Percentiles rank a stretch among this genome's conserved stretches.
phyloP scores from a whole-genome alignment of 2,329 filamentous ascomycete genomes.

The Calycina herbarum region DNA sequence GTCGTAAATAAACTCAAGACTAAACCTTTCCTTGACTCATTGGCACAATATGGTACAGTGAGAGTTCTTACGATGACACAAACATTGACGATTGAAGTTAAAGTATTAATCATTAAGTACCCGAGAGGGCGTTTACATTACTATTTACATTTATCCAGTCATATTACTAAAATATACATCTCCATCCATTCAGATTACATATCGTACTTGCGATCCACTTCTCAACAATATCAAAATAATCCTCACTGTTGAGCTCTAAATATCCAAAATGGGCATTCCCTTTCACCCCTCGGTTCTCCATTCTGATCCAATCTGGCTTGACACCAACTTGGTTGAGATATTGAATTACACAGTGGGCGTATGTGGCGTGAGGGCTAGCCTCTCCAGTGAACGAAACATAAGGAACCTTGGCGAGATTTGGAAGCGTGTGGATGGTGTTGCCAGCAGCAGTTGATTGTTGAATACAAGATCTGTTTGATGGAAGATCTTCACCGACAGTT shows the following conservation, averaged over 20 bases:
- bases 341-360: constrained; percentile 1
- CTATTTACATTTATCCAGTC: not conserved
- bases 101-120: not conserved
- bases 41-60: no score
- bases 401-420: constrained; percentile 3
- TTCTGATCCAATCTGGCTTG: not conserved
- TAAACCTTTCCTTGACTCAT: no score
- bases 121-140: not conserved
- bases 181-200: not conserved
- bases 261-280: constrained; percentile 4
- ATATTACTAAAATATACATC: constrained; percentile 2
- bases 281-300: not conserved
- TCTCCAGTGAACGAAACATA: not conserved
- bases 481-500: not conserved
- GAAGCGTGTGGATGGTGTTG: not conserved
- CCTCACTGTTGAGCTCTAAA: not conserved
- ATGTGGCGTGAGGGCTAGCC: constrained; percentile 3
- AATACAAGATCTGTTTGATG: not conserved
- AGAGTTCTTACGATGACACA: no score
- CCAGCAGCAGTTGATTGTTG: not conserved
- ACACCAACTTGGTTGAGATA: not conserved
- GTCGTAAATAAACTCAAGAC: no score
- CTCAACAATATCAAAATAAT: not conserved
- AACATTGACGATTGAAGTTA: no score
- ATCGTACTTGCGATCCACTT: not conserved